phyloP scores from a whole-genome alignment of 257 asterid species.

The Nicotiana tomentosiformis region DNA sequence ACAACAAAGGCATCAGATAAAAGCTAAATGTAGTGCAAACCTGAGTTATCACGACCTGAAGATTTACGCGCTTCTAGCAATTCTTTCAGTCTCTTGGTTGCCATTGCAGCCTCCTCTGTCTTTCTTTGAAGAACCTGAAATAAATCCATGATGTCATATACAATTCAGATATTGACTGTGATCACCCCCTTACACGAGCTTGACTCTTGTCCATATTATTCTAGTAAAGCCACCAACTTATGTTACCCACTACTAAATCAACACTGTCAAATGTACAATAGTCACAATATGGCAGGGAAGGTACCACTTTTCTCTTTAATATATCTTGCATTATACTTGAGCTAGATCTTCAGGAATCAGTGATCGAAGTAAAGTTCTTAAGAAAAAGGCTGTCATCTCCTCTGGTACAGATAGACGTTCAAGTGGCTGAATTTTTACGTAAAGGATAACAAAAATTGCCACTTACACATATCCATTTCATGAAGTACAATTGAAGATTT shows the following conservation, averaged over 20 bases:
- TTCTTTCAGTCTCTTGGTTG: conserved; percentile 95
- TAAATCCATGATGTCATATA: conserved; percentile 7
- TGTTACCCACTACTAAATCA: not conserved
- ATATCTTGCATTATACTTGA: not conserved
- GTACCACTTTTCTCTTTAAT: not conserved
- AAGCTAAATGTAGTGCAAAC: conserved; percentile 29
- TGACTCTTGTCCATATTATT: not conserved
- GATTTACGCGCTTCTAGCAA: conserved; percentile 96
- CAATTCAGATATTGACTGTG: not conserved
- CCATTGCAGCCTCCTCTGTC: conserved; percentile 99
- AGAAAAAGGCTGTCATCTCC: not conserved
- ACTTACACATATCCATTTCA: not conserved
- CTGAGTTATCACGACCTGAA: conserved; percentile 79
- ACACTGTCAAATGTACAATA: not conserved
- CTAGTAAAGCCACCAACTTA: not conserved
- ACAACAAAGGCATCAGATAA: conserved; percentile 3
- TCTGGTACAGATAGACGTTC: not conserved
- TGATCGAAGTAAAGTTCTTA: not conserved
- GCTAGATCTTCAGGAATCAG: not conserved
- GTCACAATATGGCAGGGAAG: not conserved
- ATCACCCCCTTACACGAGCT: not conserved
- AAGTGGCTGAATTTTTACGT: not conserved
- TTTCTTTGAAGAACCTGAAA: conserved; percentile 98
- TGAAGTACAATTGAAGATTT: not conserved
- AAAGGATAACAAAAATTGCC: not conserved